Conservation (phyloP, 805 yeast species). For the Starmerella apis region DNA sequence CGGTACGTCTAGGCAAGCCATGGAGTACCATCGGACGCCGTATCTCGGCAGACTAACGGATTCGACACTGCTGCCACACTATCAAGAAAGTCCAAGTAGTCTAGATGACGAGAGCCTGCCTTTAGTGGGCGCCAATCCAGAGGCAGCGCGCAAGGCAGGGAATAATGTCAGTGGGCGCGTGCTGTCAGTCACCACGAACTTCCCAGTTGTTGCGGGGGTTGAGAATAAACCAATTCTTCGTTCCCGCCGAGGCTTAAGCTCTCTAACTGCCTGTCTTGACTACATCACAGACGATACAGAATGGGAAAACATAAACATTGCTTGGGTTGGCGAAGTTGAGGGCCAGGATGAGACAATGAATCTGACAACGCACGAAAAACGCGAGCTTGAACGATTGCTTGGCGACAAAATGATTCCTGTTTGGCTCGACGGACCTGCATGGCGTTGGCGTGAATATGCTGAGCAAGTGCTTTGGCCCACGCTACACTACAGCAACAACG, state of each 20-base stretch:
- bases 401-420: slow-evolving; percentile 43
- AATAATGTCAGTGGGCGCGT: slow-evolving; percentile 50
- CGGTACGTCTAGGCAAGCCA: neutral
- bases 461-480: slow-evolving; percentile 90
- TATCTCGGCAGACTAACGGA: slow-evolving; percentile 26
- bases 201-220: slow-evolving; percentile 50
- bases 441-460: slow-evolving; percentile 79
- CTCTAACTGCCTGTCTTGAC: slow-evolving; percentile 64
- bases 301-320: slow-evolving; percentile 83
- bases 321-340: slow-evolving; percentile 88
- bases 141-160: slow-evolving; percentile 21
- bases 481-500: slow-evolving; percentile 71
- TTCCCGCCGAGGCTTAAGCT: slow-evolving; percentile 62
- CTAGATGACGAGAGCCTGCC: slow-evolving; percentile 8
- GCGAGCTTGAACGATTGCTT: slow-evolving; percentile 38
- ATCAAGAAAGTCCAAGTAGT: slow-evolving; percentile 7
- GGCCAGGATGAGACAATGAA: slow-evolving; percentile 22
- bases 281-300: slow-evolving; percentile 44
- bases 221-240: slow-evolving; percentile 36
- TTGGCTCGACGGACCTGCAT: slow-evolving; percentile 70
- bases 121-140: slow-evolving; percentile 20
- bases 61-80: slow-evolving; percentile 17
- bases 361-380: slow-evolving; percentile 50
- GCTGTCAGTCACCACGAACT: slow-evolving; percentile 53
- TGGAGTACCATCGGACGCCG: slow-evolving; percentile 25